These are phyloP conservation scores for Alternaria gansuensis DNA, from an alignment of 2,329 filamentous ascomycete species.

Conservation along the genomic window DNA sequence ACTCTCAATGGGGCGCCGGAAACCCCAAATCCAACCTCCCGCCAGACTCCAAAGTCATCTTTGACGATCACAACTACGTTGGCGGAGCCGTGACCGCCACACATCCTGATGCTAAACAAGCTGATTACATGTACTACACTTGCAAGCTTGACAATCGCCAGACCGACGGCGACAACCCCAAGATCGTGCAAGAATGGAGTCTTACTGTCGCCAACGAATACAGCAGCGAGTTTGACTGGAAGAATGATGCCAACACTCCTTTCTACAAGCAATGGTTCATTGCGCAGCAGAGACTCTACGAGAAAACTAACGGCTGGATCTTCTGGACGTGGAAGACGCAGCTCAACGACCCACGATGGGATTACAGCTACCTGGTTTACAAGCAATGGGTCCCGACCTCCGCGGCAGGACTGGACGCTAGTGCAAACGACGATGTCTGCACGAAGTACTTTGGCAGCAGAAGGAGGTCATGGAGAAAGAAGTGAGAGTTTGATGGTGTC, in stretches of 20 bases:
- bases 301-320: conserved; percentile 64
- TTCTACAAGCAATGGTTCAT: conserved; percentile 68
- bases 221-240: conserved; percentile 56
- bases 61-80: conserved; percentile 68
- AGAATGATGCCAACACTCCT: conserved; percentile 40
- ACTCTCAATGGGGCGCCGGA: conserved; percentile 65
- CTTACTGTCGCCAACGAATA: conserved; percentile 62
- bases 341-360: conserved; percentile 61
- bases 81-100: conserved; percentile 53
- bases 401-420: conserved; percentile 13
- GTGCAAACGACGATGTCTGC: conserved; percentile 10
- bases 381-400: conserved; percentile 19
- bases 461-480: conserved; percentile 4
- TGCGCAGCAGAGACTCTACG: conserved; percentile 65
- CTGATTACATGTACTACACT: conserved; percentile 60
- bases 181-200: conserved; percentile 69
- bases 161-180: conserved; percentile 52
- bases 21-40: conserved; percentile 61
- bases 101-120: conserved; percentile 51
- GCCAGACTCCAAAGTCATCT: conserved; percentile 58
- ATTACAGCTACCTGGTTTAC: conserved; percentile 50
- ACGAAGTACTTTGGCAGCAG: conserved; percentile 13
- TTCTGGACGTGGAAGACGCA: conserved; percentile 70
- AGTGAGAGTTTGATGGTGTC: neutral
- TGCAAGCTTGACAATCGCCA: conserved; percentile 59